These are phyloP conservation scores for Royoungia palumana DNA, from an alignment of 768 basidiomycete species.

Conservation along the genomic window DNA sequence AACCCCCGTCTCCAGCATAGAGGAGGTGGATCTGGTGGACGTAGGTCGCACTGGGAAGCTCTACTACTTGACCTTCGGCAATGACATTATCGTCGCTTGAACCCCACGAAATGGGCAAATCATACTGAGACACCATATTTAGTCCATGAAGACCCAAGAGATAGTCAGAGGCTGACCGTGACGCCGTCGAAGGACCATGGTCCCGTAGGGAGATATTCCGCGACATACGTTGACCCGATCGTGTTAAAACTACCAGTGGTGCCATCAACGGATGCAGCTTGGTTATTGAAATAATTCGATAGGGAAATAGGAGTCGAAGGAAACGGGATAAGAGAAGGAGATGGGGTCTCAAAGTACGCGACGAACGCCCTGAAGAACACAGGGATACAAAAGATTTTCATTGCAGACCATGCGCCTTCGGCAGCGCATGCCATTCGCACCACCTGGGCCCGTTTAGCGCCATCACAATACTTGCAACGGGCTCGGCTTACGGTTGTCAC, in stretches of 20 bases:
- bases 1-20: constrained; percentile 41
- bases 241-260: constrained; percentile 40
- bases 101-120: constrained; percentile 43
- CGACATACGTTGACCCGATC: constrained; percentile 38
- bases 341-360: constrained; percentile 12
- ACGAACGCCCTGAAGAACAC: constrained; percentile 20
- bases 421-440: constrained; percentile 12
- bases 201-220: constrained; percentile 39
- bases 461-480: neutral
- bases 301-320: constrained; percentile 34
- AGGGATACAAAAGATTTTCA: constrained; percentile 22
- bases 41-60: constrained; percentile 30
- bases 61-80: constrained; percentile 40
- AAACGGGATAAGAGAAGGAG: constrained; percentile 24
- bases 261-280: constrained; percentile 40
- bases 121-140: constrained; percentile 33
- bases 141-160: neutral
- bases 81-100: constrained; percentile 42
- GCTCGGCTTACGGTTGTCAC: constrained; percentile 16
- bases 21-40: constrained; percentile 48
- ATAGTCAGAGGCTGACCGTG: constrained; percentile 24
- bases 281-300: constrained; percentile 36
- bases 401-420: constrained; percentile 11
- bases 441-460: constrained; percentile 4
- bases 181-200: constrained; percentile 40